Base-by-base conservation (phyloP, 2,329 filamentous ascomycete genomes). In the Monilinia laxa region DNA sequence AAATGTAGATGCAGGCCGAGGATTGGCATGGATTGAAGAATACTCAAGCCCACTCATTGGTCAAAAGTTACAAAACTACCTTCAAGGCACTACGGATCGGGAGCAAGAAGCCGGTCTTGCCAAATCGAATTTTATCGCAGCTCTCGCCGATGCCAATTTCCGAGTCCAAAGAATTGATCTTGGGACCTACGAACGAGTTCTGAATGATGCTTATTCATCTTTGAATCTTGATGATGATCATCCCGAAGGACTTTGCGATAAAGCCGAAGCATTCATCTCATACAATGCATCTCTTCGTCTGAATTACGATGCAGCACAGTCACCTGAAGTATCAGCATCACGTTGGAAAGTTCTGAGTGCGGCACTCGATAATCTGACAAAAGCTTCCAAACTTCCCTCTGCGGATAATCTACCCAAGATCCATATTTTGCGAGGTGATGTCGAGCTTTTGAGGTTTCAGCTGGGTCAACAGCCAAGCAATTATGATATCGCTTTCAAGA, bases 21-120 rank as follows among this genome's bases (percentile, higher is more conserved):
- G 78, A 14, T 78, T 89, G 20, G 81, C 83, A n/a, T 84, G 84
- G 78, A 81, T 86, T 64, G 83, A 87, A 67, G 81, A 87, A 70
- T 81, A 83, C 67, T 85, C 85, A 0, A 77, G 79, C 2, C 78
- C 80, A 20, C 79, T 88, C 12, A 76, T 86, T 3, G 79, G 82
- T 38, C 79, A 80, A 31, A 87, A 83, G 65, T 80, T 88, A 3
- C 81, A 83, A 3, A 73, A 76, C n/a, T 85, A 87, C 67, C 77
- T 85, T 18, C 75, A 79, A 69, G 62, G 58, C 51, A 71, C 67
- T 14, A 77, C 79, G 63, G 75, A 79, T 69, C 76, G 80, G 68
- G 77, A 80, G 53, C 77, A 82, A 54, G 85, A 88, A 72, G 80
- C 84, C 25, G 77, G 79, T 3, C 78, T 90, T 31, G 82, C 83